These are phyloP conservation scores for Candida maltosa DNA, from an alignment of 805 yeast species.

Conservation along the genomic window DNA sequence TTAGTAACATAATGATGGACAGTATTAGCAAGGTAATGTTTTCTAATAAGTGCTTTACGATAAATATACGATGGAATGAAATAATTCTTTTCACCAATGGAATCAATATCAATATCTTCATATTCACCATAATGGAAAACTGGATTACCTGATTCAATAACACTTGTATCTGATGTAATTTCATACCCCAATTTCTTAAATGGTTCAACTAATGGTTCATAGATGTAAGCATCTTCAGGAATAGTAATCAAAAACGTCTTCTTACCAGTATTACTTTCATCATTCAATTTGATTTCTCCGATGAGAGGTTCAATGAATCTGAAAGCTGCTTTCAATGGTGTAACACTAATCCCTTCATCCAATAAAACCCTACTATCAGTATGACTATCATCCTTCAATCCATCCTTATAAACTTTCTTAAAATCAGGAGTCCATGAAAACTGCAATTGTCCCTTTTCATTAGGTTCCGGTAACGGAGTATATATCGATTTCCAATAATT, in stretches of 20 bases:
- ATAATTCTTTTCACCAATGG: conserved; percentile 48
- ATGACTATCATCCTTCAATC: conserved; percentile 36
- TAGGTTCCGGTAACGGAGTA: conserved; percentile 18
- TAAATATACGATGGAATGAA: conserved; percentile 77
- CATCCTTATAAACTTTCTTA: conserved; percentile 56
- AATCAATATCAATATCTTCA: conserved; percentile 81
- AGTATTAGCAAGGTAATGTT: conserved; percentile 84
- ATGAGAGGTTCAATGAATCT: conserved; percentile 45
- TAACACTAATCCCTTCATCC: conserved; percentile 55
- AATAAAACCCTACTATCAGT: conserved; percentile 72
- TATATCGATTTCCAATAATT: conserved; percentile 79
- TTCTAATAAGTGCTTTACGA: conserved; percentile 86
- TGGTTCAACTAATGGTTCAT: conserved; percentile 39
- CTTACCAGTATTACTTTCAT: conserved; percentile 2
- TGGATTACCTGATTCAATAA: conserved; percentile 24
- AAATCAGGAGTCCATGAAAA: conserved; percentile 88
- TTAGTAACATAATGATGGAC: conserved; percentile 73
- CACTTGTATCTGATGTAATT: conserved; percentile 16
- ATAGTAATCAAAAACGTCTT: conserved; percentile 32
- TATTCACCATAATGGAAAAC: conserved; percentile 84
- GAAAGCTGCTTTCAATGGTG: conserved; percentile 66
- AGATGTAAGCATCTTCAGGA: conserved; percentile 37
- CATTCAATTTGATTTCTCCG: conserved; percentile 56
- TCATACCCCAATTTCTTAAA: conserved; percentile 19
- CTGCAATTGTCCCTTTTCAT: conserved; percentile 33